A percentile compares a stretch with the other conserved stretches of the same genome.
These are phyloP conservation scores for Nigrospora sphaerica DNA, from an alignment of 2,329 filamentous ascomycete genomes.

Conservation along the genomic window DNA sequence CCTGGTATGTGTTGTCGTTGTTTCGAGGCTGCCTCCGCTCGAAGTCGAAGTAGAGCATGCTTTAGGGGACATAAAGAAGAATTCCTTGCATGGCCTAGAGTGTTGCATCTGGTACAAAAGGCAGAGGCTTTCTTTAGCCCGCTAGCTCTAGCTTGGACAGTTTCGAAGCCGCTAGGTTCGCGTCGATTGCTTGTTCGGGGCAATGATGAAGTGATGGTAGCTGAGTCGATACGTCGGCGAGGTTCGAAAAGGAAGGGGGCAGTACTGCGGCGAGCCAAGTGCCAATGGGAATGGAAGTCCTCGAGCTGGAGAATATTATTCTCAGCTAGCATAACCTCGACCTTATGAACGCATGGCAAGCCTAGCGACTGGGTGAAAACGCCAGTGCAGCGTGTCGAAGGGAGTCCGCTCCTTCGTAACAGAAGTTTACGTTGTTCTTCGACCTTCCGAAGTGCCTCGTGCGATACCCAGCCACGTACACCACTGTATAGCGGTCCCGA, in stretches of 20 bases:
- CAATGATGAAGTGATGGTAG: conserved; percentile 3
- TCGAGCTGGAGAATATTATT: conserved; percentile 5
- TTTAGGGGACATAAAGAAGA: conserved; percentile 8
- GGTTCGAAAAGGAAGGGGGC: conserved; percentile 7
- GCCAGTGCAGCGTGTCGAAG: conserved; percentile 4
- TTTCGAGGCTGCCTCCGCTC: not conserved
- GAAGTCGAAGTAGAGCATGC: conserved; percentile 1
- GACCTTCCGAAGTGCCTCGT: conserved; percentile 11
- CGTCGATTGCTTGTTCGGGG: conserved; percentile 5
- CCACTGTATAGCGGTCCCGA: conserved; percentile 6
- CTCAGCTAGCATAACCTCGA: conserved; percentile 4
- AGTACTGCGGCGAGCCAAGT: conserved; percentile 3
- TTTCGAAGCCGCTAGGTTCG: conserved; percentile 8
- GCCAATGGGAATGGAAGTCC: conserved; percentile 10
- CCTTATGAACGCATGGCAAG: conserved; percentile 5
- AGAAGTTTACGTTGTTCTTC: conserved; percentile 8
- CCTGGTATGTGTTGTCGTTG: not conserved
- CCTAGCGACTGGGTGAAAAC: conserved; percentile 6
- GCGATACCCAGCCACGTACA: conserved; percentile 9
- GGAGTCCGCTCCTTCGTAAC: not conserved
- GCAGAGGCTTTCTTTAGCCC: conserved; percentile 2
- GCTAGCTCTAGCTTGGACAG: conserved; percentile 4
- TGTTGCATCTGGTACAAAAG: conserved; percentile 9
- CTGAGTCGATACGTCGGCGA: conserved; percentile 3
- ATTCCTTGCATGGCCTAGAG: conserved; percentile 3